Base-by-base conservation (phyloP, 495 filamentous ascomycete species). In the Aspergillus indologenus region DNA sequence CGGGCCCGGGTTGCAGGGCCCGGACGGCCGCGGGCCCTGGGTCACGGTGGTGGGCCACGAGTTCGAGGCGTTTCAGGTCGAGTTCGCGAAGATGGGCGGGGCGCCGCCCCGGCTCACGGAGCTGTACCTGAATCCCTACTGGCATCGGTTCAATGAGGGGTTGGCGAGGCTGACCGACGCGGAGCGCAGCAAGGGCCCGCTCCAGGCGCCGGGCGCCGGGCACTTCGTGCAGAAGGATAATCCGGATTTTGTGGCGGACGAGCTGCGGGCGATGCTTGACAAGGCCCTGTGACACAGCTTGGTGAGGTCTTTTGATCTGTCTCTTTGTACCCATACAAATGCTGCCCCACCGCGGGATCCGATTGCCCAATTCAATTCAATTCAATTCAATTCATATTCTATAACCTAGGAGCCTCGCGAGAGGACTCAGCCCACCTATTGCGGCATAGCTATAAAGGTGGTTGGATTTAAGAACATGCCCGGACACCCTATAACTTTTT, bases 211-310 rank as follows among this genome's bases (percentile, higher is more conserved):
- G 15, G 72, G 72, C 0, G 83, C 83, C 45, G 83, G 84, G 0
- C 83, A 87, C 64, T 87, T 87, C 62, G 77, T 87, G 43, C 84
- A 87, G 63, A 80, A 65, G 61, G 84, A 87, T 62, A 76, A 82
- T 59, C 84, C 84, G 18, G 63, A 45, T 14, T 76, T 85, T 62
- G 85, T 87, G n/a, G n/a, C n/a, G n/a, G n/a, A n/a, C n/a, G n/a
- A n/a, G n/a, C n/a, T n/a, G n/a, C n/a, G n/a, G n/a, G n/a, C n/a
- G n/a, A n/a, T n/a, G n/a, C n/a, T n/a, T n/a, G n/a, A n/a, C n/a
- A n/a, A n/a, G n/a, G n/a, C n/a, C n/a, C n/a, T n/a, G n/a, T n/a
- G n/a, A n/a, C n/a, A n/a, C n/a, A n/a, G n/a, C n/a, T n/a, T n/a
- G n/a, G n/a, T n/a, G n/a, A n/a, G n/a, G n/a, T n/a, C n/a, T n/a